These are phyloP conservation scores for Bretziella fagacearum DNA, from an alignment of 2,329 filamentous ascomycete genomes.

Conservation along the genomic window DNA sequence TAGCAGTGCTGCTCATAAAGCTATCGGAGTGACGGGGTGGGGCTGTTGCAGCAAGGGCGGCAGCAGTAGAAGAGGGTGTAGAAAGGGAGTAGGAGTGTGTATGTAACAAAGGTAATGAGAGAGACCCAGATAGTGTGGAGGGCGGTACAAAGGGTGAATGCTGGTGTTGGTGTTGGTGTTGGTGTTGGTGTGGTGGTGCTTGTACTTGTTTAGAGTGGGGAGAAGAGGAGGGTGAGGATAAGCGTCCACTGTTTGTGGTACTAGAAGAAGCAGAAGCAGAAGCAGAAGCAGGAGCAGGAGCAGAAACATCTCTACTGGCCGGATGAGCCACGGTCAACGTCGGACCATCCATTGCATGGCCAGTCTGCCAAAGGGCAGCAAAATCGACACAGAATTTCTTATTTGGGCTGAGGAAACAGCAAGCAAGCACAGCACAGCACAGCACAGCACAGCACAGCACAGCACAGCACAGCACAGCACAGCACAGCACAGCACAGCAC, in stretches of 20 bases:
- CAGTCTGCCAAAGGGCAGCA: background rate
- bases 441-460: too few species aligned
- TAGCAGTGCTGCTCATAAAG: background rate
- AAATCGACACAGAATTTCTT: too few species aligned
- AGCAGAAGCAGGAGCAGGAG: conserved; percentile 1
- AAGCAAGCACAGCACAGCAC: too few species aligned
- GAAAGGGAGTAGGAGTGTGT: conserved; percentile 17
- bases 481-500: too few species aligned
- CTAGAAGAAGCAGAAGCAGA: background rate
- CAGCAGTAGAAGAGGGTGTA: background rate
- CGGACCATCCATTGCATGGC: conserved; percentile 9
- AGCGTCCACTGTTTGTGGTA: conserved; percentile 3
- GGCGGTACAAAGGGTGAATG: conserved; percentile 21
- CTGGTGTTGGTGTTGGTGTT: background rate
- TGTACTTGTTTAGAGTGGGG: conserved; percentile 9
- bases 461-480: too few species aligned
- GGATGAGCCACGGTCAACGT: conserved; percentile 22
- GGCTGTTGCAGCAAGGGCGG: conserved; percentile 1
- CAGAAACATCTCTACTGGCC: conserved; percentile 19
- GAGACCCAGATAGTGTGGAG: conserved; percentile 15
- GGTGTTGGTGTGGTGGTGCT: background rate
- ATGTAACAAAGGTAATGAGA: conserved; percentile 20
- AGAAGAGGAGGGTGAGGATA: conserved; percentile 17
- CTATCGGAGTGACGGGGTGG: conserved; percentile 8
- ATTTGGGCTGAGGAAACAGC: too few species aligned